Conservation (phyloP, 805 yeast species). For the Blastobotrys chiropterorum region DNA sequence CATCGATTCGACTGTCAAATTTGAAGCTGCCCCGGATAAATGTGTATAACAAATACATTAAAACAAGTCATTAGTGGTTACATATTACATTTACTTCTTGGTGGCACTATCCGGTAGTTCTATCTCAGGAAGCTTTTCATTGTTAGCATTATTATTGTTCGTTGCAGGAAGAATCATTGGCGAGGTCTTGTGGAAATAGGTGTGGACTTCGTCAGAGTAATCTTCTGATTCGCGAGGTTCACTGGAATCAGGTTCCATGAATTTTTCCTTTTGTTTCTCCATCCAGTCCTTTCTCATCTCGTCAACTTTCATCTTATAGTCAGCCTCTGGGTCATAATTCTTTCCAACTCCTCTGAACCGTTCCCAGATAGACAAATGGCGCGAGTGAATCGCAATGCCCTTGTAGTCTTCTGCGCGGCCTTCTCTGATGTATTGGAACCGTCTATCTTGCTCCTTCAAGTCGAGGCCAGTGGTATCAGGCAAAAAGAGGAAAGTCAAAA, state of each 20-base stretch:
- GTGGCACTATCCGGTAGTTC: constrained; percentile 2
- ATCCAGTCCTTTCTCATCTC: constrained; percentile 34
- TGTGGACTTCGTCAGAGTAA: constrained; percentile 28
- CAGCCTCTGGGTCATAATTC: constrained; percentile 34
- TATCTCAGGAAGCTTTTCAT: constrained; percentile 4
- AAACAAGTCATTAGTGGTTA: background rate
- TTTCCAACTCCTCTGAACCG: constrained; percentile 29
- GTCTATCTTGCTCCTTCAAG: constrained; percentile 33
- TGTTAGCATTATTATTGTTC: constrained; percentile 9
- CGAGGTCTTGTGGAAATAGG: constrained; percentile 32
- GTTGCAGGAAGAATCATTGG: constrained; percentile 27
- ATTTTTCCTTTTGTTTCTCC: constrained; percentile 28
- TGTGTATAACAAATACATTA: background rate
- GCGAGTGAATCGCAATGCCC: constrained; percentile 34
- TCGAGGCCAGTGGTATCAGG: constrained; percentile 36
- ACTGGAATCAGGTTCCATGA: constrained; percentile 15
- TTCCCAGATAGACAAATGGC: constrained; percentile 34
- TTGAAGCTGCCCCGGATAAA: too few relatives aligned
- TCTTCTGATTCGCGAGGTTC: constrained; percentile 16
- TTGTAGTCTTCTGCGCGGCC: constrained; percentile 35
- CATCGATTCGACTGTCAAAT: too few relatives aligned
- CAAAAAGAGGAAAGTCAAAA: constrained; percentile 29
- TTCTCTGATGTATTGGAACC: constrained; percentile 30
- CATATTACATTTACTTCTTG: background rate
- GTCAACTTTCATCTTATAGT: constrained; percentile 34